Evolutionary conservation across 768 basidiomycete genomes (phyloP).

Genomic region (Trametes meyenii): DNA sequence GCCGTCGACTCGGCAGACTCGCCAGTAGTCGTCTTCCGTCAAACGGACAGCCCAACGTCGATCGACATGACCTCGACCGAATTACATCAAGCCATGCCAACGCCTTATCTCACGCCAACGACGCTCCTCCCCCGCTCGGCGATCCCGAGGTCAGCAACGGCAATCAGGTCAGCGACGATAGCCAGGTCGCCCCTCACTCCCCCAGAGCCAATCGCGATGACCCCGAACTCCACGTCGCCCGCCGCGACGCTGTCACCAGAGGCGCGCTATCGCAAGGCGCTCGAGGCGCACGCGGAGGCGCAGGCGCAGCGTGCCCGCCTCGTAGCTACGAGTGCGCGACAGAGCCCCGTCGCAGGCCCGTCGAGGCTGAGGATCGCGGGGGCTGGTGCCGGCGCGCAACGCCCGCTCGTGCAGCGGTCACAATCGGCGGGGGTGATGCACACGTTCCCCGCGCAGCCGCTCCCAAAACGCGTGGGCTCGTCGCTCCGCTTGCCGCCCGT

Average conservation of each 20-base stretch:
- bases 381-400: background rate
- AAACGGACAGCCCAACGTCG: conserved; percentile 18
- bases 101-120: conserved; percentile 13
- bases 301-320: conserved; percentile 24
- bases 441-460: conserved; percentile 16
- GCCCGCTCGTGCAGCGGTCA: conserved; percentile 9
- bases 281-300: conserved; percentile 22
- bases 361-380: background rate
- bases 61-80: conserved; percentile 21
- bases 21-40: background rate
- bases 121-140: background rate
- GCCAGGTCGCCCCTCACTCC: background rate
- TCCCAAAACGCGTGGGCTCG: conserved; percentile 13
- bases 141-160: background rate
- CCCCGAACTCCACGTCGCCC: conserved; percentile 22
- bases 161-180: background rate
- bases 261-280: conserved; percentile 21
- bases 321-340: background rate
- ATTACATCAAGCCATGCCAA: conserved; percentile 3
- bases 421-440: conserved; percentile 12
- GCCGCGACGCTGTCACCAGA: conserved; percentile 16
- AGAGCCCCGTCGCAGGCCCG: conserved; percentile 6
- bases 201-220: background rate
- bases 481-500: conserved; percentile 18
- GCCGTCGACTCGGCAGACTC: conserved; percentile 6